Conservation (phyloP, 805 yeast genomes). For the Starmera amethionina region DNA sequence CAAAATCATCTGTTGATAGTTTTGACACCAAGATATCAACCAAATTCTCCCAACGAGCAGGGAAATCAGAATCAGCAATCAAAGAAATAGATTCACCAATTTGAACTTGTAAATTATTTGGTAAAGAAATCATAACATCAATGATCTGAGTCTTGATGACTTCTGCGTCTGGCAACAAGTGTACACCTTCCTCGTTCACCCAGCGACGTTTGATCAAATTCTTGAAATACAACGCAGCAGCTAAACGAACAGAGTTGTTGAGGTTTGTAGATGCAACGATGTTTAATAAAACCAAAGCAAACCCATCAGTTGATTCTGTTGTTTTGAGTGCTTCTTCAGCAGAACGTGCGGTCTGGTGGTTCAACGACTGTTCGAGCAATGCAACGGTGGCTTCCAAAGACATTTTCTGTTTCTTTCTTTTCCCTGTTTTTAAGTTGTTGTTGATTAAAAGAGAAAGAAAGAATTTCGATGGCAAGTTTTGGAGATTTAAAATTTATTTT, state of each 20-base stretch:
- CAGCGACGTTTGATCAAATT: slow-evolving; percentile 77
- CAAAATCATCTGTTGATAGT: slow-evolving; percentile 56
- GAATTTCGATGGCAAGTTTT: no score
- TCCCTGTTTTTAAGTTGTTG: not conserved
- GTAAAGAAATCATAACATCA: slow-evolving; percentile 76
- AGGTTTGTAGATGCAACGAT: slow-evolving; percentile 58
- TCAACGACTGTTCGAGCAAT: slow-evolving; percentile 52
- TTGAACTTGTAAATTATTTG: slow-evolving; percentile 77
- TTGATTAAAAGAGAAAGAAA: no score
- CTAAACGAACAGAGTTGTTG: slow-evolving; percentile 55
- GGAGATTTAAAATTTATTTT: no score
- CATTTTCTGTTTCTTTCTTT: slow-evolving; percentile 15
- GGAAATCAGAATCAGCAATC: slow-evolving; percentile 95
- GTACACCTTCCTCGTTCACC: slow-evolving; percentile 84
- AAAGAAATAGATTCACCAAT: slow-evolving; percentile 88
- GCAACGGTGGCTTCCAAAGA: slow-evolving; percentile 42
- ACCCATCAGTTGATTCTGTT: slow-evolving; percentile 61
- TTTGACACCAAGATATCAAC: slow-evolving; percentile 64
- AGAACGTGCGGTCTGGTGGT: slow-evolving; percentile 51
- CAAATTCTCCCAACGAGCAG: slow-evolving; percentile 76
- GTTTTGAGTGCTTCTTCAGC: slow-evolving; percentile 58
- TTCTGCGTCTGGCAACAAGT: slow-evolving; percentile 59
- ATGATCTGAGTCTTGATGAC: slow-evolving; percentile 70
- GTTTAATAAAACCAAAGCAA: slow-evolving; percentile 65
- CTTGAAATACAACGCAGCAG: slow-evolving; percentile 86